Evolutionary conservation across 1,284 basidiomycete species (phyloP).

Genomic region (Trichosporon coremiiforme): DNA sequence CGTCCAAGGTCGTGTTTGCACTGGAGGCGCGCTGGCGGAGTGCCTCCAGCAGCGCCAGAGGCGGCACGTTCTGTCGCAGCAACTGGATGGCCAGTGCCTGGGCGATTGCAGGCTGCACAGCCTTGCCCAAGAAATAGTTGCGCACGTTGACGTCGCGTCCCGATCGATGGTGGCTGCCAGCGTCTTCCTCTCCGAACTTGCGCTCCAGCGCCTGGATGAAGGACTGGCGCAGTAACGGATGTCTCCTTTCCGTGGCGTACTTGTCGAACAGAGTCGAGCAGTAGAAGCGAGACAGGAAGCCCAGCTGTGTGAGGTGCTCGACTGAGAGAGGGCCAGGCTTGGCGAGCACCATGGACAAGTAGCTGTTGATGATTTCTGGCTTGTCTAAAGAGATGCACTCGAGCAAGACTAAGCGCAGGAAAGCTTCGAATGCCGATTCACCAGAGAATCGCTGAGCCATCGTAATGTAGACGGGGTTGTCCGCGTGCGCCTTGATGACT

Average conservation of each 20-base stretch:
- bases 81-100: slow-evolving; percentile 36
- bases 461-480: slow-evolving; percentile 71
- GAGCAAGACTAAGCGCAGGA: slow-evolving; percentile 73
- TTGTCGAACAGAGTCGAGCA: slow-evolving; percentile 36
- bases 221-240: slow-evolving; percentile 39
- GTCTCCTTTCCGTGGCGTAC: slow-evolving; percentile 39
- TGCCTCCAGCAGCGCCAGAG: slow-evolving; percentile 34
- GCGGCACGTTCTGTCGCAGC: slow-evolving; percentile 36
- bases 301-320: slow-evolving; percentile 36
- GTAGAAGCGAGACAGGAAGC: slow-evolving; percentile 41
- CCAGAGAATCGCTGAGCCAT: slow-evolving; percentile 75
- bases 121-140: background rate
- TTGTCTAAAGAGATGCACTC: slow-evolving; percentile 90
- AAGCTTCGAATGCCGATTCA: slow-evolving; percentile 62
- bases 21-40: slow-evolving; percentile 28
- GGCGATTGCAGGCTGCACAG: background rate
- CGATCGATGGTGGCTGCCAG: background rate
- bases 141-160: background rate
- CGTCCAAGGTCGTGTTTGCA: background rate
- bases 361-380: slow-evolving; percentile 70
- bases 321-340: slow-evolving; percentile 22
- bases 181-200: background rate
- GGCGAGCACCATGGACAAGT: slow-evolving; percentile 63
- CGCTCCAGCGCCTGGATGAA: slow-evolving; percentile 35
- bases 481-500: slow-evolving; percentile 81